phyloP scores from a whole-genome alignment of 1,284 basidiomycete genomes.

The Puccinia coronata region DNA sequence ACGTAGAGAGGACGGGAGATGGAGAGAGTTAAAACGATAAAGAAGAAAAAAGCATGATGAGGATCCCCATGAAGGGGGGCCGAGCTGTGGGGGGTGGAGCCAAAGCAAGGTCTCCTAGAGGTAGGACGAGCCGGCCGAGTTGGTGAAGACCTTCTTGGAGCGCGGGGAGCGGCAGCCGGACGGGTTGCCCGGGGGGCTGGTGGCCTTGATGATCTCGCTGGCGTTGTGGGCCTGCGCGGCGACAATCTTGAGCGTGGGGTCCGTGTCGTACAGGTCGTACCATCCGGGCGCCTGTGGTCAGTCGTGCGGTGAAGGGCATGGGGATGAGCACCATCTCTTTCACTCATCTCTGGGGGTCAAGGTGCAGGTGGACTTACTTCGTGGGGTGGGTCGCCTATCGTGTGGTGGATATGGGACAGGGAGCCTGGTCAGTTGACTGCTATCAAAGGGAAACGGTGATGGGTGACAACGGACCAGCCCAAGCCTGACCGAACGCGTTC shows the following conservation, averaged over 20 bases:
- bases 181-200: background rate
- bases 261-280: conserved; percentile 54
- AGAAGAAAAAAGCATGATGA: no score
- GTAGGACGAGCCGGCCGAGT: background rate
- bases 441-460: conserved; percentile 11
- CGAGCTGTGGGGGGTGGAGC: background rate
- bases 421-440: background rate
- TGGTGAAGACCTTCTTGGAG: conserved; percentile 13
- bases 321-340: no score
- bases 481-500: conserved; percentile 51
- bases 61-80: no score
- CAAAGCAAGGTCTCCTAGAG: no score
- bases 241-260: conserved; percentile 51
- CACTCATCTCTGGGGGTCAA: no score
- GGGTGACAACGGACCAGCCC: conserved; percentile 52
- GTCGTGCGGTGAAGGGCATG: no score
- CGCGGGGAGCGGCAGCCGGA: background rate
- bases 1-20: no score
- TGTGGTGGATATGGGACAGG: background rate
- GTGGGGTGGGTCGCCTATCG: conserved; percentile 45
- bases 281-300: conserved; percentile 52
- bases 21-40: no score
- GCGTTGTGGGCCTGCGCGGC: conserved; percentile 43
- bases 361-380: conserved; percentile 4
- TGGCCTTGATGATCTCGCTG: conserved; percentile 18